Conservation (phyloP, 208 protist genomes). For the Kentomonas sorsogonicus region DNA sequence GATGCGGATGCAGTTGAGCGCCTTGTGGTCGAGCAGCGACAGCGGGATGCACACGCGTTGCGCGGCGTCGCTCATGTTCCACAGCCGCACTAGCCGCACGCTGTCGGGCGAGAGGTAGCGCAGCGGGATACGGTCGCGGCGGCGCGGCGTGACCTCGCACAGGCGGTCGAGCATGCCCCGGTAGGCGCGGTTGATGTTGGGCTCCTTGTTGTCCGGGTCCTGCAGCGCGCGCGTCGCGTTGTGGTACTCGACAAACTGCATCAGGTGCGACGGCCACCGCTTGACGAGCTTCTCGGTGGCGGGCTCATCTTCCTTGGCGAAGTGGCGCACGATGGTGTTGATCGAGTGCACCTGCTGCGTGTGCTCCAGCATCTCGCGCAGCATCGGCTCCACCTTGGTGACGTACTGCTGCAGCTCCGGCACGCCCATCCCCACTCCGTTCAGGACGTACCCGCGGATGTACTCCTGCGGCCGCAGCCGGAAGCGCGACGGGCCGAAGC, state of each 20-base stretch:
- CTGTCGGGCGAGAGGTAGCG: slow-evolving; percentile 41
- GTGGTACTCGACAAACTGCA: slow-evolving; percentile 90
- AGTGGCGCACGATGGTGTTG: slow-evolving; percentile 52
- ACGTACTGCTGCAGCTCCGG: slow-evolving; percentile 87
- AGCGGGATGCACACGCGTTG: slow-evolving; percentile 41
- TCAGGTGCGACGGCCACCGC: slow-evolving; percentile 73
- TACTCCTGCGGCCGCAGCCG: slow-evolving; percentile 66
- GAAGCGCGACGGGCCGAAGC: slow-evolving; percentile 20
- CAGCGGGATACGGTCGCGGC: slow-evolving; percentile 49
- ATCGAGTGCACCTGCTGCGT: slow-evolving; percentile 87
- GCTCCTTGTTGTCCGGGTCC: slow-evolving; percentile 51
- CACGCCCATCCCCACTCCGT: slow-evolving; percentile 58
- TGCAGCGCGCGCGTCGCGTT: slow-evolving; percentile 68
- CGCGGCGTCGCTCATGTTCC: slow-evolving; percentile 33
- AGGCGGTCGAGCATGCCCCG: slow-evolving; percentile 45
- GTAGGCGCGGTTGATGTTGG: slow-evolving; percentile 56
- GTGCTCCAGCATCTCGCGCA: slow-evolving; percentile 85
- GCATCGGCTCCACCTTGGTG: slow-evolving; percentile 74
- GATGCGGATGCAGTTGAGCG: slow-evolving; percentile 65
- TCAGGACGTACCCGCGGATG: slow-evolving; percentile 69
- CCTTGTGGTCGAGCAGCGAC: slow-evolving; percentile 59
- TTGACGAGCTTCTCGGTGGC: slow-evolving; percentile 54
- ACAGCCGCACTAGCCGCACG: slow-evolving; percentile 45
- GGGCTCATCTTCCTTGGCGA: slow-evolving; percentile 51
- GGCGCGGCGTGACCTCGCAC: slow-evolving; percentile 48